A percentile compares a stretch with the other conserved stretches of the same genome.
Conservation (phyloP, 352 stramenopile genomes). For the Globisporangium camurandrum region DNA sequence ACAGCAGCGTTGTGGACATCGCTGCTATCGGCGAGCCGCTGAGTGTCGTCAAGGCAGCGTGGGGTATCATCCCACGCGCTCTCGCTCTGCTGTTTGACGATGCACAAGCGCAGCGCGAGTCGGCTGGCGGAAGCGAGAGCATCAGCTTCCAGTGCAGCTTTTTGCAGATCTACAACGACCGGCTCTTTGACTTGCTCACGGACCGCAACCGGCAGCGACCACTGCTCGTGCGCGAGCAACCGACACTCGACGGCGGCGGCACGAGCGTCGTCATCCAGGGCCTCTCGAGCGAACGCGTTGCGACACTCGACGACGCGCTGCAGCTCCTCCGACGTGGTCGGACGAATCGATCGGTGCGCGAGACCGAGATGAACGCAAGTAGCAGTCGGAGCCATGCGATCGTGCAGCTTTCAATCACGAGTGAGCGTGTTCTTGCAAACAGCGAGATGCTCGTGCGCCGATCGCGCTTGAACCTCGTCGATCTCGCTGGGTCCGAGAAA, state of each 20-base stretch:
- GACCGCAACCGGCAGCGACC: constrained; percentile 58
- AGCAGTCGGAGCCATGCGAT: constrained; percentile 90
- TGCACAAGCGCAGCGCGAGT: constrained; percentile 7
- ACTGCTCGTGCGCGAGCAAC: constrained; percentile 63
- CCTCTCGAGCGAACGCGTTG: constrained; percentile 40
- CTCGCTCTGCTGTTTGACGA: constrained; percentile 58
- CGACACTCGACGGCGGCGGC: constrained; percentile 34
- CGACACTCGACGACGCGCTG: constrained; percentile 37
- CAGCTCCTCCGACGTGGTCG: constrained; percentile 41
- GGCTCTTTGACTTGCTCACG: constrained; percentile 86
- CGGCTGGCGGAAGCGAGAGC: constrained; percentile 10
- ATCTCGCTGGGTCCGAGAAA: constrained; percentile 75
- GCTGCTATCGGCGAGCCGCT: neutral
- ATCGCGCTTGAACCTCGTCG: constrained; percentile 68
- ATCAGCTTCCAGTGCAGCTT: constrained; percentile 78
- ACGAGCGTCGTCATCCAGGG: constrained; percentile 56
- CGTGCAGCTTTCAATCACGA: constrained; percentile 79
- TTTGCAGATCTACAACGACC: constrained; percentile 94
- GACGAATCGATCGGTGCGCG: constrained; percentile 56
- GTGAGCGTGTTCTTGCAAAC: constrained; percentile 18
- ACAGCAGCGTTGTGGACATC: constrained; percentile 10
- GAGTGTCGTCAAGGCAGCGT: constrained; percentile 14
- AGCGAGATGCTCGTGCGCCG: constrained; percentile 32
- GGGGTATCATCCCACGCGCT: constrained; percentile 78
- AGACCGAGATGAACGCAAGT: constrained; percentile 82